Conservation (phyloP, 345 rosid genomes). For the Rhodamnia argentea region DNA sequence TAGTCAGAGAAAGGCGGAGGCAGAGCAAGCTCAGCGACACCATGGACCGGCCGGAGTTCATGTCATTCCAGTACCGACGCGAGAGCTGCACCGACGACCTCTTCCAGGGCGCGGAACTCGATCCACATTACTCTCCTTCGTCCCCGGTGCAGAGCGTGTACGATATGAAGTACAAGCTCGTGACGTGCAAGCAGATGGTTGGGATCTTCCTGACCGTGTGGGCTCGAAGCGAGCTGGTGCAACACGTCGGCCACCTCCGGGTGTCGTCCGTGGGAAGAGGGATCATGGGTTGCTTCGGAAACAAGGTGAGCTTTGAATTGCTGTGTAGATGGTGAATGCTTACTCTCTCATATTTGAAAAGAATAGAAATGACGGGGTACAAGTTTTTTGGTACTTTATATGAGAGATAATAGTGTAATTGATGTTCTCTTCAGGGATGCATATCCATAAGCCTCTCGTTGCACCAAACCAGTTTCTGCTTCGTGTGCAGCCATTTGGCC, state of each 20-base stretch:
- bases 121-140: slow-evolving; percentile 5
- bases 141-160: slow-evolving; percentile 8
- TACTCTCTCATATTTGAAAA: neutral
- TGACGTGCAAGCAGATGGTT: slow-evolving; percentile 93
- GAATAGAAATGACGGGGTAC: neutral
- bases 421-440: slow-evolving; percentile 53
- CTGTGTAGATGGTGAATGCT: neutral
- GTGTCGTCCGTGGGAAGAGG: slow-evolving; percentile 81
- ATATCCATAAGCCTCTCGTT: slow-evolving; percentile 87
- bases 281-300: slow-evolving; percentile 86
- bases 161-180: slow-evolving; percentile 41
- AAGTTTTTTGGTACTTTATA: neutral
- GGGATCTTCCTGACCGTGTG: slow-evolving; percentile 87
- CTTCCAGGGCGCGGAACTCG: slow-evolving; percentile 10
- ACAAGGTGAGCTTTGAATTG: slow-evolving; percentile 42
- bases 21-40: slow-evolving; percentile 34
- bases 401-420: neutral
- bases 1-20: slow-evolving; percentile 22
- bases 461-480: slow-evolving; percentile 88
- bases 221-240: slow-evolving; percentile 75
- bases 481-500: slow-evolving; percentile 90
- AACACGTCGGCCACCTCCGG: slow-evolving; percentile 81
- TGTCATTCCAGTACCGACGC: slow-evolving; percentile 16
- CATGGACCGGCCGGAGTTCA: slow-evolving; percentile 18
- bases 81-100: slow-evolving; percentile 10